These are phyloP conservation scores for Staphylotrichum tortipilum DNA, from an alignment of 495 filamentous ascomycete genomes.

Conservation along the genomic window DNA sequence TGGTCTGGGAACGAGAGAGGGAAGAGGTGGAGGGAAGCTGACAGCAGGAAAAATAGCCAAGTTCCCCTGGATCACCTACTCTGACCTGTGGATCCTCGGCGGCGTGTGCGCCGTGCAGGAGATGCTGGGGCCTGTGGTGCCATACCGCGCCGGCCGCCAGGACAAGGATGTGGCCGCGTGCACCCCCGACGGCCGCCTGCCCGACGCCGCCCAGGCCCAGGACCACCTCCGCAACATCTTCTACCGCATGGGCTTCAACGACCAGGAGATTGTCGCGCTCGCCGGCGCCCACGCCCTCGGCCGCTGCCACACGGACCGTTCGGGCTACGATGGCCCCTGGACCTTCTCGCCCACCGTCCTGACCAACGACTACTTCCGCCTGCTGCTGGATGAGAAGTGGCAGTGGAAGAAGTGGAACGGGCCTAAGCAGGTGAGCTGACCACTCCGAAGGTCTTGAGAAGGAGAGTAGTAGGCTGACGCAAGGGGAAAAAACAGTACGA, in stretches of 20 bases:
- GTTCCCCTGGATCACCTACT: constrained; percentile 94
- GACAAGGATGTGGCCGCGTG: constrained; percentile 79
- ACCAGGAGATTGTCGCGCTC: constrained; percentile 91
- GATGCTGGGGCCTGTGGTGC: constrained; percentile 80
- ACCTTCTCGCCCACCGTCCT: constrained; percentile 90
- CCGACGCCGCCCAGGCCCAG: constrained; percentile 72
- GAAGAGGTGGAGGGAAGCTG: constrained; percentile 22
- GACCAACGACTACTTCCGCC: constrained; percentile 88
- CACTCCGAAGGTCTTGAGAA: not conserved
- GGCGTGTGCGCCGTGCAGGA: constrained; percentile 87
- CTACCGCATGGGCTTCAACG: constrained; percentile 95
- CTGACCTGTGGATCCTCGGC: constrained; percentile 90
- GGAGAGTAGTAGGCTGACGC: not conserved
- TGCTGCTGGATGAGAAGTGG: constrained; percentile 91
- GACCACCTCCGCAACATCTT: constrained; percentile 88
- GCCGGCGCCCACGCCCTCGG: constrained; percentile 86
- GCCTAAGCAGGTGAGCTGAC: constrained; percentile 44
- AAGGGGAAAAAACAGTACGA: constrained; percentile 52
- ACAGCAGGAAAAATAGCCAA: constrained; percentile 46
- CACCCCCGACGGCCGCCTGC: constrained; percentile 93
- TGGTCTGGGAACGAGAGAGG: not conserved
- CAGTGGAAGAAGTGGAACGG: constrained; percentile 88
- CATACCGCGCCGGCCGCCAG: constrained; percentile 79
- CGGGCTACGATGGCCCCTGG: constrained; percentile 89
- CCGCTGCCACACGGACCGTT: constrained; percentile 82